Base-by-base conservation (phyloP, 306 rosid genomes). In the Argentina anserina region DNA sequence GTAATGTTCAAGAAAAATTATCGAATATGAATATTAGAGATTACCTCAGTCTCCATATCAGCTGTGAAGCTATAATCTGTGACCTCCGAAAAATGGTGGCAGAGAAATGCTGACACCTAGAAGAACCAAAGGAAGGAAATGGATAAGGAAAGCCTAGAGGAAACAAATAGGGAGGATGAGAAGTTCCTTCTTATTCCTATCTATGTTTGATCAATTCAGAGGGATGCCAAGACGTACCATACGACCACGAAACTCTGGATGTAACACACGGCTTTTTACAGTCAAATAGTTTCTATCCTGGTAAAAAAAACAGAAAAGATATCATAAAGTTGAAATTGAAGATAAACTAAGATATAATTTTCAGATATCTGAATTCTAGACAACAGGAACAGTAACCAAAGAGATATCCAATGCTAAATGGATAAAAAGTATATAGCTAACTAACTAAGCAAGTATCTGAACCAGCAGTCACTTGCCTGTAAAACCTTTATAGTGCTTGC, bases 1-100 rank as follows among this genome's bases (percentile, higher is more conserved):
- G 40, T 20, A 39, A 67, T 21, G 55, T 18, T n/a, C n/a, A n/a
- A n/a, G n/a, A n/a, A n/a, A n/a, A n/a, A n/a, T n/a, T n/a, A n/a
- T n/a, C n/a, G 26, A 40, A 10, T 39, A 4, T n/a, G 7, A 52
- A n/a, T 8, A 21, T 15, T 41, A 33, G 28, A 53, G 10, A 56
- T 75, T 85, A 91, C 99, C 99, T 91, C 99, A 34, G 85, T 86
- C 85, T 95, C 99, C 99, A 95, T 95, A 84, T 95, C 99, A 1
- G 99, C 99, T 39, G 97, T 91, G 80, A 95, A 95, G 84, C 91
- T 84, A 73, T 91, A 91, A 81, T 95, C 97, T 7, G 93, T 91
- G 82, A 95, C 96, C 86, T 91, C 97, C 6, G 97, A 85, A 75
- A 95, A 95, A 88, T 91, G 90, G 81, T 95, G 87, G 40, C 88